Percentiles rank a stretch among this genome's conserved stretches.
phyloP scores from a whole-genome alignment of 2,329 filamentous ascomycete species.

The Cadophora sp. region DNA sequence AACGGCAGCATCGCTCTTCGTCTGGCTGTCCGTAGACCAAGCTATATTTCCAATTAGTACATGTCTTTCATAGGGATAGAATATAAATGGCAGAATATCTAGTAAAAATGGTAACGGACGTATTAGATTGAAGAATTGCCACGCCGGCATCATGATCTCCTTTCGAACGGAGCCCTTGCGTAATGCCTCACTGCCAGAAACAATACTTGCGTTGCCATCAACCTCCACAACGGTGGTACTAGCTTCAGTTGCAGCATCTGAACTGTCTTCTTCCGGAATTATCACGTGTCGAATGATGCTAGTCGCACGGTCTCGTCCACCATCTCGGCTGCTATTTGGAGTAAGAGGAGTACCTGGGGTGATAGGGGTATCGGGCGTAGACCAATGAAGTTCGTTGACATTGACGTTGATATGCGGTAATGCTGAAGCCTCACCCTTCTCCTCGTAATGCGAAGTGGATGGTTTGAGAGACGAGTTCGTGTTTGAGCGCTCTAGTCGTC shows the following conservation, averaged over 20 bases:
- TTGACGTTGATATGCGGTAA: conserved; percentile 37
- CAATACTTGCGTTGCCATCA: conserved; percentile 18
- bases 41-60: conserved; percentile 59
- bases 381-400: conserved; percentile 33
- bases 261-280: conserved; percentile 15
- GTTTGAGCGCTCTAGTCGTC: conserved; percentile 70
- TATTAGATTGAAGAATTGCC: conserved; percentile 95
- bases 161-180: conserved; percentile 58
- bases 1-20: conserved; percentile 53
- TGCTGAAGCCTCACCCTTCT: conserved; percentile 30
- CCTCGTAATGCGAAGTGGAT: conserved; percentile 24
- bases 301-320: conserved; percentile 45
- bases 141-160: conserved; percentile 93
- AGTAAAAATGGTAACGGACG: conserved; percentile 61
- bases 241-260: conserved; percentile 14
- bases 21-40: conserved; percentile 78
- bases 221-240: conserved; percentile 48
- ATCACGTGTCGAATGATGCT: conserved; percentile 61
- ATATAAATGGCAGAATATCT: conserved; percentile 34
- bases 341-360: conserved; percentile 33
- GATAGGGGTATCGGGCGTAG: conserved; percentile 36
- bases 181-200: conserved; percentile 29
- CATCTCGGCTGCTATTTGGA: conserved; percentile 31
- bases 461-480: conserved; percentile 52
- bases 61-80: conserved; percentile 14